Evolutionary conservation across 139 green algal genomes (phyloP).

Genomic region (Chlorella sp.): DNA sequence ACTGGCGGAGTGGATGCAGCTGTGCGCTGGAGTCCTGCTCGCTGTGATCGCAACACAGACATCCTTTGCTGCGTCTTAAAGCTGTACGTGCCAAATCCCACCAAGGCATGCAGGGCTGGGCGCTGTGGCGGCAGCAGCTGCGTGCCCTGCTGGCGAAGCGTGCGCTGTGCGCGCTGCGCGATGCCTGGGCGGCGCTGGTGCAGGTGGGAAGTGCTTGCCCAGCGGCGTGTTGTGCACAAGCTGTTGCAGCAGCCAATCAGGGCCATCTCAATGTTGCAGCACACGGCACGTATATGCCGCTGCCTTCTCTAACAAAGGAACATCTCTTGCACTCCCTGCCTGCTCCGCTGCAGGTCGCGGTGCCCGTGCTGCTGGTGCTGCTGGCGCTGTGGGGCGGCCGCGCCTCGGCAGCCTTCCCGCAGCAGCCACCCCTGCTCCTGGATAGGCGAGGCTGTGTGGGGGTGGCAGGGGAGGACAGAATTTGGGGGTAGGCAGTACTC

Average conservation of each 20-base stretch:
- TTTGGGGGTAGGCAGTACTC: no score
- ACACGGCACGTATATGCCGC: no score
- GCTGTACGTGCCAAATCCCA: no score
- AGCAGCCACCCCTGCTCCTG: constrained; percentile 51
- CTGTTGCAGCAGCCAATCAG: no score
- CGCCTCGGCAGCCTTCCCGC: constrained; percentile 15
- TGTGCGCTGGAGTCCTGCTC: no score
- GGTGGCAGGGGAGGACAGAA: no score
- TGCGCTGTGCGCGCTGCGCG: constrained; percentile 61
- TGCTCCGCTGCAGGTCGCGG: constrained; percentile 41
- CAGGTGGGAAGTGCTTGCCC: constrained; percentile 61
- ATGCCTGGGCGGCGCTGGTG: constrained; percentile 66
- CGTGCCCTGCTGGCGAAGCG: constrained; percentile 75
- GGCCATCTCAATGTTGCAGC: no score
- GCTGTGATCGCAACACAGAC: no score
- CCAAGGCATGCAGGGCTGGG: constrained; percentile 19
- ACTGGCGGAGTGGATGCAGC: no score
- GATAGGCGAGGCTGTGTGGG: constrained; percentile 28
- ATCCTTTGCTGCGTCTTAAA: no score
- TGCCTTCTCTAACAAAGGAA: no score
- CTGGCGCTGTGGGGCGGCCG: constrained; percentile 47
- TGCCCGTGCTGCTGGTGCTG: constrained; percentile 57
- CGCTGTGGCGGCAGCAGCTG: constrained; percentile 66
- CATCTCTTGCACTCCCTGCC: background rate
- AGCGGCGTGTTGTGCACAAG: no score